Evolutionary conservation across 1,284 basidiomycete species (phyloP), one percentile per base, ranked within the genome.

Genomic region (Sporisorium iseilematis-ciliati): DNA sequence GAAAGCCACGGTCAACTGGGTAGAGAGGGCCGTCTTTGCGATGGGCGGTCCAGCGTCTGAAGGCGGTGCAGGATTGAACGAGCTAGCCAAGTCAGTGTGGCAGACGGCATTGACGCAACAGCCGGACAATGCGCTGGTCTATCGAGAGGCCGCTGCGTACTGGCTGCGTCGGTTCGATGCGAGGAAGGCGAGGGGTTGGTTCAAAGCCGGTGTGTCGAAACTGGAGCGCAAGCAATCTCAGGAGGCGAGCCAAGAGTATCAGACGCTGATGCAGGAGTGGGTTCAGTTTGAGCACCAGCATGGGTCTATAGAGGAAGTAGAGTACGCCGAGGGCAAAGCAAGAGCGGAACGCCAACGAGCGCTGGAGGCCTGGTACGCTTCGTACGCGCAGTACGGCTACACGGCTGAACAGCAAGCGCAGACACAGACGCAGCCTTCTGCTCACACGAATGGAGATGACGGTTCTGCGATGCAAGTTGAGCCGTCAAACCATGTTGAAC

Each of bases 211-310:
- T 21, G 52, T 69, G n/a, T 61, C 60, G 1, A 72, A 59, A 57
- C 31, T 67, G 33, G 70, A 68, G 41, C 49, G 62, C 23, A 62
- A 49, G 38, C 61, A 68, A 41, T 41, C 56, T 33, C 58, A 43
- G 8, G 52, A 50, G 0, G 62, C 46, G 3, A 54, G 23, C 7
- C 29, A 35, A 6, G 65, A 49, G 57, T 77, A 75, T 48, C 51
- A 97, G 85, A 91, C 91, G 3, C 87, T 98, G 6, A 93, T 93
- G 90, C 92, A 95, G 65, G 91, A 92, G 0, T 97, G 93, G 91
- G 82, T 91, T 5, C 87, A 88, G 16, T 97, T 98, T 77, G 96
- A 98, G 84, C 90, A 93, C 71, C 86, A 92, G 4, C 88, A 93
- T 77, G 96, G 96, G 0, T 88, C 89, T 8, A 86, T 93, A 7